A percentile compares a stretch with the other conserved stretches of the same genome.
Conservation (phyloP, 352 stramenopile genomes). For the Phytophthora palmivora region DNA sequence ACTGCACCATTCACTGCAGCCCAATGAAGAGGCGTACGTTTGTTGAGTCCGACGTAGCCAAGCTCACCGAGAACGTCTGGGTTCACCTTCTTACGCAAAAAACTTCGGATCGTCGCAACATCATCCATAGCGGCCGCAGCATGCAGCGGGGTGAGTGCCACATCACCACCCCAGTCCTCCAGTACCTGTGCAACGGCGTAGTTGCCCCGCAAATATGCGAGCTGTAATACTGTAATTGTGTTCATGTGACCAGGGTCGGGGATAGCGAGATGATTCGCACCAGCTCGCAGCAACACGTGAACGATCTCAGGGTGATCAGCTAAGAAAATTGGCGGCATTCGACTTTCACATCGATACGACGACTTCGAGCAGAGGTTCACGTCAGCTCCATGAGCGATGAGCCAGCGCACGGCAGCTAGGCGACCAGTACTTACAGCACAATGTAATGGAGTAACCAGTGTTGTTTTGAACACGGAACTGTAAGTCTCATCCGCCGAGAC, state of each 20-base stretch:
- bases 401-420: conserved; percentile 74
- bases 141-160: conserved; percentile 82
- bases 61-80: conserved; percentile 82
- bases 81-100: conserved; percentile 75
- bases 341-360: conserved; percentile 67
- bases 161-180: conserved; percentile 84
- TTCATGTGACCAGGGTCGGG: conserved; percentile 86
- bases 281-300: conserved; percentile 64
- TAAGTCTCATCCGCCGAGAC: conserved; percentile 71
- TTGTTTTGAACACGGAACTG: conserved; percentile 74
- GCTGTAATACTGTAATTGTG: conserved; percentile 84
- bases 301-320: conserved; percentile 85
- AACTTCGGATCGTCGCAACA: conserved; percentile 58
- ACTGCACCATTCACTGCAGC: conserved; percentile 75
- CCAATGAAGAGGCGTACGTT: conserved; percentile 83
- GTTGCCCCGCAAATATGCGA: conserved; percentile 82
- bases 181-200: conserved; percentile 83
- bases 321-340: conserved; percentile 81
- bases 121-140: conserved; percentile 79
- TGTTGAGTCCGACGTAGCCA: conserved; percentile 83
- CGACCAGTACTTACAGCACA: conserved; percentile 81
- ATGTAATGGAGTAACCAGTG: conserved; percentile 77
- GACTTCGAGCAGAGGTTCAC: conserved; percentile 84
- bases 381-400: conserved; percentile 73
- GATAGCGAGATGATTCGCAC: conserved; percentile 83